These are phyloP conservation scores for Chrysoporthe deuterocubensis DNA, from an alignment of 2,329 filamentous ascomycete species.

Conservation along the genomic window DNA sequence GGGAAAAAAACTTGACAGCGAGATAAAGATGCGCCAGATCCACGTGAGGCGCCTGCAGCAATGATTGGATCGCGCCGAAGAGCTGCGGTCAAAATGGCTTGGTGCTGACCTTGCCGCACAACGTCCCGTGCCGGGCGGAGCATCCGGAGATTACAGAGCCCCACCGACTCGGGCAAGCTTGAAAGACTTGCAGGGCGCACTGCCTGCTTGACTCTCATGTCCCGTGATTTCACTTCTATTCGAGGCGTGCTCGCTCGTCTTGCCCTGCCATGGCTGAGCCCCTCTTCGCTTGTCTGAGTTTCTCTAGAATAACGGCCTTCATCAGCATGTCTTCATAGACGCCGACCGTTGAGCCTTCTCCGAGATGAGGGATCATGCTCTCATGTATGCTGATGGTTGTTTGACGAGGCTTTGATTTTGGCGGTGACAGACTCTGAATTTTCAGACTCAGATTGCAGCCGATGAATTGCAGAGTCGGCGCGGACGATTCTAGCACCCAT, in stretches of 20 bases:
- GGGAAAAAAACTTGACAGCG: neutral
- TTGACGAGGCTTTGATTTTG: neutral
- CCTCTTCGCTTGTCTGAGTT: neutral
- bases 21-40: neutral
- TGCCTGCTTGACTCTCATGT: neutral
- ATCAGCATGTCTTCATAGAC: neutral
- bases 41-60: slow-evolving; percentile 5
- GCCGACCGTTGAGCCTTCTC: no score
- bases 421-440: no score
- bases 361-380: neutral
- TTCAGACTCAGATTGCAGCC: no score
- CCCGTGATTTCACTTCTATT: neutral
- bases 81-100: neutral
- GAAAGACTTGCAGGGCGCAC: no score
- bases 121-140: neutral
- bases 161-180: neutral
- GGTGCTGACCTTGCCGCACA: neutral
- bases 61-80: neutral
- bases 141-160: neutral
- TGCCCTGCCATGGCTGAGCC: neutral
- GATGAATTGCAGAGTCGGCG: no score
- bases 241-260: neutral
- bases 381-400: neutral
- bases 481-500: no score
- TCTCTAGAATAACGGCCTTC: neutral